Percentiles rank a stretch among this genome's conserved stretches.
Conservation (phyloP, 495 filamentous ascomycete species). For the Daldinia concentrica region DNA sequence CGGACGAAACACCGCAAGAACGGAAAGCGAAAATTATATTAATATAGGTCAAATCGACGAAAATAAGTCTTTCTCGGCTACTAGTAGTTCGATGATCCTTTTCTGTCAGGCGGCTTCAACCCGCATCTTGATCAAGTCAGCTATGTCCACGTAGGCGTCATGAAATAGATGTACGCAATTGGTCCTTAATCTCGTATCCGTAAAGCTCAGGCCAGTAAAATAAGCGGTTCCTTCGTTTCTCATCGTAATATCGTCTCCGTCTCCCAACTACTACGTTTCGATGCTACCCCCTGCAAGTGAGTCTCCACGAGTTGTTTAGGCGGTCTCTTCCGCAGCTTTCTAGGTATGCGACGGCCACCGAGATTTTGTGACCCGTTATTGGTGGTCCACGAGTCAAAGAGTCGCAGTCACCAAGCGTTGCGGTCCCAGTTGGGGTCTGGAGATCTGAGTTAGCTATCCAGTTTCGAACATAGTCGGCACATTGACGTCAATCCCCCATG, state of each 20-base stretch:
- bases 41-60: slow-evolving; percentile 5
- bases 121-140: slow-evolving; percentile 13
- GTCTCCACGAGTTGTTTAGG: slow-evolving; percentile 48
- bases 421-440: slow-evolving; percentile 81
- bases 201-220: neutral
- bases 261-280: slow-evolving; percentile 37
- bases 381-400: slow-evolving; percentile 47
- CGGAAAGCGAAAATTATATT: neutral
- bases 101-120: slow-evolving; percentile 1
- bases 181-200: neutral
- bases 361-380: slow-evolving; percentile 32
- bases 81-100: neutral
- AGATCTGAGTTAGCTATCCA: slow-evolving; percentile 34
- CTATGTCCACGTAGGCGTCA: slow-evolving; percentile 9
- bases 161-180: slow-evolving; percentile 5
- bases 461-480: neutral
- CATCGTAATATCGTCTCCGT: slow-evolving; percentile 37
- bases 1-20: neutral
- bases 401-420: slow-evolving; percentile 72
- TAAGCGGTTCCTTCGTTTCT: slow-evolving; percentile 15
- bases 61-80: neutral
- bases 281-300: slow-evolving; percentile 42
- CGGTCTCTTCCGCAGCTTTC: slow-evolving; percentile 60
- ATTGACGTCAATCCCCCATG: neutral
- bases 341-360: slow-evolving; percentile 48